phyloP scores from a whole-genome alignment of 331 rosid species.

The Malus hybrid region DNA sequence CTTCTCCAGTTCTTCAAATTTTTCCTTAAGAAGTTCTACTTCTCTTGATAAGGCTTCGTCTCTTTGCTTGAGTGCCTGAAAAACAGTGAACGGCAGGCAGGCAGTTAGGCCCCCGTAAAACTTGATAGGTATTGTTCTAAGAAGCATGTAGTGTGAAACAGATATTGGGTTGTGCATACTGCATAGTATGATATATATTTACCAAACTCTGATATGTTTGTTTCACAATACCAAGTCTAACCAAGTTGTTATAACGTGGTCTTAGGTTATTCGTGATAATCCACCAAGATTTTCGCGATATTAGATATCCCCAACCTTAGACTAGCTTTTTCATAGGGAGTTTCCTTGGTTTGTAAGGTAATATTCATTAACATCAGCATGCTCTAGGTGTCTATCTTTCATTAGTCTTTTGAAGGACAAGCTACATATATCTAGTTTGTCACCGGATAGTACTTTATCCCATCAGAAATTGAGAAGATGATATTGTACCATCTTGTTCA shows the following conservation, averaged over 20 bases:
- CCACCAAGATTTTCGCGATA: neutral
- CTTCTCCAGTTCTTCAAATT: slow-evolving; percentile 66
- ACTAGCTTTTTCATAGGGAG: neutral
- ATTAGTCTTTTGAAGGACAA: neutral
- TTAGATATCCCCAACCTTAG: slow-evolving; percentile 2
- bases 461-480: neutral
- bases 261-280: neutral
- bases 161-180: neutral
- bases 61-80: slow-evolving; percentile 53
- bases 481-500: neutral
- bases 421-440: neutral
- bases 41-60: slow-evolving; percentile 54
- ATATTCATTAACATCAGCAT: neutral
- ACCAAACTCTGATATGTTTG: no score
- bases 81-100: slow-evolving; percentile 6
- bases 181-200: neutral
- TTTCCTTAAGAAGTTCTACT: slow-evolving; percentile 47
- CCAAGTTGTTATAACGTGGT: neutral
- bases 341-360: neutral
- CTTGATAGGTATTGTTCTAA: slow-evolving; percentile 4
- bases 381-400: neutral
- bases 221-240: neutral
- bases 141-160: neutral
- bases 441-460: neutral
- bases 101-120: neutral